phyloP scores from a whole-genome alignment of 352 stramenopile species.

The Phytopythium boreale region DNA sequence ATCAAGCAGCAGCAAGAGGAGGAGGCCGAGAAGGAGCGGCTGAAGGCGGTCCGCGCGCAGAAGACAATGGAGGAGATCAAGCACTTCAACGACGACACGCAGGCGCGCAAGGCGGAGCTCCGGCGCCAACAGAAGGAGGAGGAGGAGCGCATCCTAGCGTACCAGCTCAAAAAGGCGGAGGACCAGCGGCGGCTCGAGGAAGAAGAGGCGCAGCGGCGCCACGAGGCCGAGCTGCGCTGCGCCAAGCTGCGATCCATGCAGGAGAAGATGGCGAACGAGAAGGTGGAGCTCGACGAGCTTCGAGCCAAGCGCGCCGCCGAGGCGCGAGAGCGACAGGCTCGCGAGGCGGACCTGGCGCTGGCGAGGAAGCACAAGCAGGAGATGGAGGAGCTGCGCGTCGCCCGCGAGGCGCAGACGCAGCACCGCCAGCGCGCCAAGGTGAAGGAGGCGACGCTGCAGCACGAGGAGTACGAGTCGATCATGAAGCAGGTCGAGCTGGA shows the following conservation, averaged over 20 bases:
- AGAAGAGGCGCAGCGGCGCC: slow-evolving; percentile 55
- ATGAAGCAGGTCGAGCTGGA: slow-evolving; percentile 79
- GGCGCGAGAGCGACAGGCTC: slow-evolving; percentile 82
- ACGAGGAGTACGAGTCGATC: slow-evolving; percentile 88
- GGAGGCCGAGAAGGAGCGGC: slow-evolving; percentile 66
- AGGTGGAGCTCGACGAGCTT: slow-evolving; percentile 90
- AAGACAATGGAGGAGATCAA: slow-evolving; percentile 71
- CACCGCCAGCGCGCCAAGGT: slow-evolving; percentile 69
- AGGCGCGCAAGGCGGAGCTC: slow-evolving; percentile 45
- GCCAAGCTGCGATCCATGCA: slow-evolving; percentile 78
- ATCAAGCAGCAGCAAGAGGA: slow-evolving; percentile 77
- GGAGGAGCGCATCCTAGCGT: slow-evolving; percentile 62
- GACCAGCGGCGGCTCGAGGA: slow-evolving; percentile 61
- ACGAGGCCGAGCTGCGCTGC: slow-evolving; percentile 72
- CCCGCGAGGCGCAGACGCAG: slow-evolving; percentile 63
- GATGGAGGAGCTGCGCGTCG: slow-evolving; percentile 67
- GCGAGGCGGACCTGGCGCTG: slow-evolving; percentile 79
- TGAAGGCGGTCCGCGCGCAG: slow-evolving; percentile 53
- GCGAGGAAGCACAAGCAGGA: slow-evolving; percentile 86
- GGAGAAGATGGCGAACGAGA: slow-evolving; percentile 86
- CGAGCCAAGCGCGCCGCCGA: slow-evolving; percentile 89
- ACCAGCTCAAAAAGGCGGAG: slow-evolving; percentile 73
- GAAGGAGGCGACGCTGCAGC: slow-evolving; percentile 78
- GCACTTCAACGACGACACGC: slow-evolving; percentile 60
- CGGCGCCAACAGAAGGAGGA: slow-evolving; percentile 81